Base-by-base conservation (phyloP, 768 basidiomycete genomes). In the Termitomyces sp. region DNA sequence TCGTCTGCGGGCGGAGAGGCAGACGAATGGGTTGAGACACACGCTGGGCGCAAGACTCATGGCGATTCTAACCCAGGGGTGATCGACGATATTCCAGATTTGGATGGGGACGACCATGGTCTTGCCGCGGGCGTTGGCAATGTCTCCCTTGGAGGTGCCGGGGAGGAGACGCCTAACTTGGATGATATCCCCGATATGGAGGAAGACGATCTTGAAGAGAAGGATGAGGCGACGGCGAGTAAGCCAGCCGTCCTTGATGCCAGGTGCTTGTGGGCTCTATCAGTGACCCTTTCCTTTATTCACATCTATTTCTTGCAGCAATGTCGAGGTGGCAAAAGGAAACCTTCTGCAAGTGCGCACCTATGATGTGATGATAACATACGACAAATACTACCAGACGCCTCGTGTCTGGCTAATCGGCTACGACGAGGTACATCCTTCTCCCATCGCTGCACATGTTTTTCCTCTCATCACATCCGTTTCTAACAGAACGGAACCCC, bases 131-230 rank as follows among this genome's bases (percentile, higher is more conserved):
- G 78, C 2, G 72, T 86, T 38, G 75, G 75, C 18, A 74, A 70
- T 28, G 57, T 87, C 61, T 79, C 79, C 16, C 65, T 86, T n/a
- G 72, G 72, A 58, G 73, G 67, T 72, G 8, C 40, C 12, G 28
- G 53, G n/a, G 71, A 71, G 26, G 88, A 87, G 62, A 93, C 89
- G n/a, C 93, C 94, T 30, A 88, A 98, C 78, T 79, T 98, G 66
- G 95, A 96, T 70, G 95, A 98, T 72, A 98, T 98, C 57, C 97
- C 97, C 5, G 97, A 98, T 76, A 97, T 99, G 93, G 95, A 97
- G 71, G 93, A 95, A 68, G 95, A 94, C n/a, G 84, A 85, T 63
- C 79, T 95, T 40, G 95, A 89, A 66, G 94, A 83, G 12, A 90
- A 85, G 35, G 95, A 98, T 60, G 94, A 93, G 64, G 93, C 92